Conservation (phyloP, 2,329 filamentous ascomycete species). For the Zymoseptoria tritici region DNA sequence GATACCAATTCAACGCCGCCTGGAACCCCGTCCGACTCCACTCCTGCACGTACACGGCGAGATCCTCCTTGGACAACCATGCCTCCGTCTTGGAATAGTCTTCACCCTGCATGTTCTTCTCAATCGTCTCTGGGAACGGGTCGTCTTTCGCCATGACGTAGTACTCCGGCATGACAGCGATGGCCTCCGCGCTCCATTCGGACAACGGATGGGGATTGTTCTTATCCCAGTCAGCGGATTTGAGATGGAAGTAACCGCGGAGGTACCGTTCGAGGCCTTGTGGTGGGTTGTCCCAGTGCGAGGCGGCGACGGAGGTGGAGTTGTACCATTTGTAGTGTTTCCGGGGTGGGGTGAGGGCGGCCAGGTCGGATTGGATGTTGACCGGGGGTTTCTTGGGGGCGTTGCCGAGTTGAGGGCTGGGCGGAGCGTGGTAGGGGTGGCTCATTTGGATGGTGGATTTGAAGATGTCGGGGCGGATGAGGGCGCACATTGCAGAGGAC, state of each 20-base stretch:
- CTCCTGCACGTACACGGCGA: constrained; percentile 54
- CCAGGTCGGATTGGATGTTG: constrained; percentile 52
- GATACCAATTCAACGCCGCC: constrained; percentile 61
- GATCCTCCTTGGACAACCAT: constrained; percentile 54
- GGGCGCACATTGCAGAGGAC: constrained; percentile 50
- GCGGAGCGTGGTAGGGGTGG: constrained; percentile 54
- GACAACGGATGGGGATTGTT: constrained; percentile 46
- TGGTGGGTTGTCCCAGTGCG: constrained; percentile 41
- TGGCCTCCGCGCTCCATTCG: constrained; percentile 50
- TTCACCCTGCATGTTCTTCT: constrained; percentile 48
- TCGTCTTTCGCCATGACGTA: constrained; percentile 56
- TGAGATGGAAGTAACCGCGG: constrained; percentile 61
- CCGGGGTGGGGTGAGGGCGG: constrained; percentile 47
- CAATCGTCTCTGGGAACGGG: constrained; percentile 54
- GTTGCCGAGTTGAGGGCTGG: constrained; percentile 43
- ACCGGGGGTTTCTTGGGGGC: constrained; percentile 25
- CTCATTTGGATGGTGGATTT: constrained; percentile 55
- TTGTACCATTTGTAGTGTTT: constrained; percentile 68
- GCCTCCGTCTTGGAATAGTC: constrained; percentile 37
- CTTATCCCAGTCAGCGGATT: constrained; percentile 52
- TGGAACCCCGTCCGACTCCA: constrained; percentile 58
- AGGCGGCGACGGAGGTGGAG: constrained; percentile 41
- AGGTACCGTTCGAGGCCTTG: constrained; percentile 54
- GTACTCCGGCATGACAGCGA: constrained; percentile 57
- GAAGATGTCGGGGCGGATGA: constrained; percentile 60